Evolutionary conservation across 2,329 filamentous ascomycete species (phyloP).

Genomic region (Colletotrichum lupini): DNA sequence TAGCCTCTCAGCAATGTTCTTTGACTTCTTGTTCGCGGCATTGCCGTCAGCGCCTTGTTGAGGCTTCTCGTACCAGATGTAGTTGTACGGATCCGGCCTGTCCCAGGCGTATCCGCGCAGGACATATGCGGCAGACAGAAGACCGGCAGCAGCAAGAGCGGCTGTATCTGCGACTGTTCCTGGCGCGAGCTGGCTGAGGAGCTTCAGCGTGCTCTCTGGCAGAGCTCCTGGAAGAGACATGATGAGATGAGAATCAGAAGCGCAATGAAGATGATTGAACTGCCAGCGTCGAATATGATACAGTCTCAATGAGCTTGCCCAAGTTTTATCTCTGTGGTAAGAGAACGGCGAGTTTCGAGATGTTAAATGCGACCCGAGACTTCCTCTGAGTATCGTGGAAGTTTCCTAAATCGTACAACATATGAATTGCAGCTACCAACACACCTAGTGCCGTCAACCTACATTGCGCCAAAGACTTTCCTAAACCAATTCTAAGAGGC

Average conservation of each 20-base stretch:
- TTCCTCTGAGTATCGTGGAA: background rate
- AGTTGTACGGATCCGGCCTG: slow-evolving; percentile 58
- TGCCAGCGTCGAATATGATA: background rate
- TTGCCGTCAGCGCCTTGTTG: slow-evolving; percentile 43
- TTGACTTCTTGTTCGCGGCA: slow-evolving; percentile 48
- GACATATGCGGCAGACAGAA: slow-evolving; percentile 47
- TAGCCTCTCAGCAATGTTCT: slow-evolving; percentile 54
- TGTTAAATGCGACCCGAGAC: slow-evolving; percentile 6
- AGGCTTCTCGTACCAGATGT: slow-evolving; percentile 61
- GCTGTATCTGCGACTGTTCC: slow-evolving; percentile 40
- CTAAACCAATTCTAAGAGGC: background rate
- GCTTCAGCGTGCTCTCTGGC: slow-evolving; percentile 25
- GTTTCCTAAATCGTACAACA: background rate
- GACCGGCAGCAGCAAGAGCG: slow-evolving; percentile 40
- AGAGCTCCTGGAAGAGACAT: slow-evolving; percentile 22
- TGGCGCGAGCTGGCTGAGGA: slow-evolving; percentile 36
- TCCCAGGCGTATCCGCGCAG: slow-evolving; percentile 58
- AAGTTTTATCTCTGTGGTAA: background rate
- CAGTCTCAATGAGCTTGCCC: background rate
- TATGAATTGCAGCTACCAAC: background rate
- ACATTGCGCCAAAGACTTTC: background rate
- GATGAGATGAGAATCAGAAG: background rate
- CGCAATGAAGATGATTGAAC: no score
- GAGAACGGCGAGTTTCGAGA: background rate
- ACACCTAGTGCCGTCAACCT: background rate